phyloP scores from a whole-genome alignment of 2,329 filamentous ascomycete species.

The Gaeumannomyces sp. region DNA sequence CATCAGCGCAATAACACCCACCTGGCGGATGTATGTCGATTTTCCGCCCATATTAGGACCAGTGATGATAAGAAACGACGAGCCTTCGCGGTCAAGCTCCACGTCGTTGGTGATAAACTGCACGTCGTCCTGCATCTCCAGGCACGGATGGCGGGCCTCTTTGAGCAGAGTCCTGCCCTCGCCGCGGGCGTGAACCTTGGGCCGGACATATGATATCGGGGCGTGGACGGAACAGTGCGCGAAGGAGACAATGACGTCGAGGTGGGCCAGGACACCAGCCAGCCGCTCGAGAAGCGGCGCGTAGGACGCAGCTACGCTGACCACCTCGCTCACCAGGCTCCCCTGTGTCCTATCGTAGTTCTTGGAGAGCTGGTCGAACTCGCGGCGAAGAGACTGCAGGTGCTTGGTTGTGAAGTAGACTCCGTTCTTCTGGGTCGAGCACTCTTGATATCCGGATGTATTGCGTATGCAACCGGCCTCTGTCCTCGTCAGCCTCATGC shows the following conservation, averaged over 20 bases:
- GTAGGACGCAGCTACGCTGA: slow-evolving; percentile 89
- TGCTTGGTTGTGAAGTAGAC: slow-evolving; percentile 93
- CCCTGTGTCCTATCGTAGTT: slow-evolving; percentile 94
- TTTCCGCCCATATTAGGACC: slow-evolving; percentile 99
- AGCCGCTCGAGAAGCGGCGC: slow-evolving; percentile 86
- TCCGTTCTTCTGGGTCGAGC: slow-evolving; percentile 97
- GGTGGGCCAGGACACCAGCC: slow-evolving; percentile 80
- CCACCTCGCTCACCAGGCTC: slow-evolving; percentile 86
- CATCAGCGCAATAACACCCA: slow-evolving; percentile 94
- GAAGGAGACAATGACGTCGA: slow-evolving; percentile 92
- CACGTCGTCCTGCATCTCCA: slow-evolving; percentile 98
- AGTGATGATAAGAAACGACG: slow-evolving; percentile 92
- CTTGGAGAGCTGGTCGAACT: slow-evolving; percentile 88
- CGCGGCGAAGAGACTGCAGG: slow-evolving; percentile 73
- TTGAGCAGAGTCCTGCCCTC: slow-evolving; percentile 83
- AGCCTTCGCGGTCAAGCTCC: slow-evolving; percentile 66
- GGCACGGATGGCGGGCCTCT: slow-evolving; percentile 91
- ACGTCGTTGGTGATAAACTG: slow-evolving; percentile 99
- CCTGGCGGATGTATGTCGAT: slow-evolving; percentile 96
- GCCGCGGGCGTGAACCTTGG: slow-evolving; percentile 83
- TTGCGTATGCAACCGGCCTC: slow-evolving; percentile 92
- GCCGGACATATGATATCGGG: slow-evolving; percentile 83
- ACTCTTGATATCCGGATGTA: slow-evolving; percentile 84
- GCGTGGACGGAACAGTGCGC: slow-evolving; percentile 92
- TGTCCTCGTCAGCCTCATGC: slow-evolving; percentile 84